Evolutionary conservation across 148 eudicot species (phyloP).

Genomic region (Camellia lanceoleosa): DNA sequence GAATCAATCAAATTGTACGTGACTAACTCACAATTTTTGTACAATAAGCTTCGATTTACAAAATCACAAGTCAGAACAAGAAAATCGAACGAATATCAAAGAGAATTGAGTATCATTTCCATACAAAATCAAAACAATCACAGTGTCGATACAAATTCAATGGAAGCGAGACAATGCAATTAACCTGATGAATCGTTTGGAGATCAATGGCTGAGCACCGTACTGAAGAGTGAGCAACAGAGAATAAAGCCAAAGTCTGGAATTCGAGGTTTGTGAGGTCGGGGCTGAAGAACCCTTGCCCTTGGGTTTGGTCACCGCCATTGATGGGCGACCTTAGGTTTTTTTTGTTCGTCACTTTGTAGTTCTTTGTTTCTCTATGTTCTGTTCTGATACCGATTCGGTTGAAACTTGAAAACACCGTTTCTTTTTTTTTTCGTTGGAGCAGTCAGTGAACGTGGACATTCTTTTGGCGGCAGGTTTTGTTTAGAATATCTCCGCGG

Average conservation of each 20-base stretch:
- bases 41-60: too few relatives aligned
- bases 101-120: not conserved
- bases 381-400: not conserved
- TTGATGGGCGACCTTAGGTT: conserved; percentile 13
- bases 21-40: not conserved
- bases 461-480: too few relatives aligned
- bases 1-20: not conserved
- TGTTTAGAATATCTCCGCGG: too few relatives aligned
- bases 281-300: not conserved
- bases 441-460: too few relatives aligned
- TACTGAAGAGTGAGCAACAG: conserved; percentile 21
- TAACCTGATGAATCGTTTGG: conserved; percentile 26
- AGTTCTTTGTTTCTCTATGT: not conserved
- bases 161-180: not conserved
- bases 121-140: not conserved
- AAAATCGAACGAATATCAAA: not conserved
- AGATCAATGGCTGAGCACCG: conserved; percentile 29
- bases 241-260: conserved; percentile 20
- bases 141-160: not conserved
- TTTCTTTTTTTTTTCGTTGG: too few relatives aligned
- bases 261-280: not conserved
- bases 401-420: too few relatives aligned
- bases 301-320: conserved; percentile 20
- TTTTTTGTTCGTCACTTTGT: too few relatives aligned
- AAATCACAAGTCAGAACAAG: not conserved